Conservation (phyloP, 345 rosid genomes). For the Populus tremula region DNA sequence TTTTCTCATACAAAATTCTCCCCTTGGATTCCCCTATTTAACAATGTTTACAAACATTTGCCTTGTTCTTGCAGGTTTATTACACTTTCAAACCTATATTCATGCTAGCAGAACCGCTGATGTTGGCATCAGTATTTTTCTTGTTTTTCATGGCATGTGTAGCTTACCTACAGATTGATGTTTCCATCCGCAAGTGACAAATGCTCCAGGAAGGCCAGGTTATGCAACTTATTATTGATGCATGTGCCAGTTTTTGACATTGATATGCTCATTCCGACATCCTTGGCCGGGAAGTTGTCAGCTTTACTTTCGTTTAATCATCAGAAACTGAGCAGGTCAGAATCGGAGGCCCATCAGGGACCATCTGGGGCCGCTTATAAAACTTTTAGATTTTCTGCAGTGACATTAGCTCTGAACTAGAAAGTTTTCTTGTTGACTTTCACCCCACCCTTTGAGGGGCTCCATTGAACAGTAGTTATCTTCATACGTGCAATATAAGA, state of each 20-base stretch:
- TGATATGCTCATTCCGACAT: conserved; percentile 1
- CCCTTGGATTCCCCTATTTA: background rate
- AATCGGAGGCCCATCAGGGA: conserved; percentile 6
- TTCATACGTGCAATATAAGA: background rate
- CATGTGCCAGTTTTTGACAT: background rate
- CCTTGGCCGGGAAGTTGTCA: conserved; percentile 11
- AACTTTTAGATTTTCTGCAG: conserved; percentile 1
- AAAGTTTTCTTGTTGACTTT: conserved; percentile 9
- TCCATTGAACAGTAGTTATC: background rate
- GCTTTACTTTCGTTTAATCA: conserved; percentile 4
- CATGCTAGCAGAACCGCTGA: conserved; percentile 97
- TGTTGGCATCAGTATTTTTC: conserved; percentile 79
- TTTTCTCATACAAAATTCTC: background rate
- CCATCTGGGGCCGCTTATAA: conserved; percentile 6
- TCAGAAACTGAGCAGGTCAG: background rate
- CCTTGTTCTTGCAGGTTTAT: conserved; percentile 57
- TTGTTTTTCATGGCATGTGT: conserved; percentile 66
- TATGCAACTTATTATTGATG: background rate
- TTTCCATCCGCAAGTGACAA: conserved; percentile 56
- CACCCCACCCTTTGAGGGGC: background rate
- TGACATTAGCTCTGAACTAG: conserved; percentile 6
- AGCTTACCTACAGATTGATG: conserved; percentile 80
- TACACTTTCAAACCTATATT: conserved; percentile 87
- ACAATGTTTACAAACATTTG: background rate
- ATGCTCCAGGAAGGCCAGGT: background rate